Conservation (phyloP, 345 rosid genomes). For the Brassica juncea region DNA sequence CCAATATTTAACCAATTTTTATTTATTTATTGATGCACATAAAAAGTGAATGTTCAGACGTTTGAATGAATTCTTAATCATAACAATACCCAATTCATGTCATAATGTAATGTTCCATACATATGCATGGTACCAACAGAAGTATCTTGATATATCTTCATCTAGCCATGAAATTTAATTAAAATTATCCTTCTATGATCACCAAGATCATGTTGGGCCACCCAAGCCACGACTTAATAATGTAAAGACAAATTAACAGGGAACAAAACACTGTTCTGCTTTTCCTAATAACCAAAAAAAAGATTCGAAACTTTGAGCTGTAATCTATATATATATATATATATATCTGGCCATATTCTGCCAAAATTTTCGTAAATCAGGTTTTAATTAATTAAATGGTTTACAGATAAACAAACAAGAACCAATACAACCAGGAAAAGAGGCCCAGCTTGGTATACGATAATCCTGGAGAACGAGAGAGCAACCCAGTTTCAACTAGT, state of each 20-base stretch:
- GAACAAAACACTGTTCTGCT: neutral
- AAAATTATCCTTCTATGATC: slow-evolving; percentile 15
- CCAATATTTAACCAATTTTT: neutral
- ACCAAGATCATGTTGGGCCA: slow-evolving; percentile 31
- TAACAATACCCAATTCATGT: slow-evolving; percentile 6
- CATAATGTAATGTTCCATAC: slow-evolving; percentile 4
- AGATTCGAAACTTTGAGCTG: neutral
- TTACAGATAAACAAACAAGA: too few species aligned
- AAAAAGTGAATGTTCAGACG: neutral
- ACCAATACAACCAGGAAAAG: too few species aligned
- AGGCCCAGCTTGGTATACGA: too few species aligned
- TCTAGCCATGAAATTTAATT: neutral
- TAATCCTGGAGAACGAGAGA: neutral
- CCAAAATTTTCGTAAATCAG: too few species aligned
- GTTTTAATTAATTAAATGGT: too few species aligned
- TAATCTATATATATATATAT: too few species aligned
- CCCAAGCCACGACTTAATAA: slow-evolving; percentile 10
- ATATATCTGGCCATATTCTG: too few species aligned
- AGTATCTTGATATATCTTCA: neutral
- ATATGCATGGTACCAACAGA: neutral
- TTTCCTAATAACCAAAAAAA: neutral
- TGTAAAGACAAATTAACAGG: neutral
- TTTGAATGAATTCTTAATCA: slow-evolving; percentile 4
- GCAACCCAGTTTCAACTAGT: neutral
- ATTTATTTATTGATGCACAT: neutral